phyloP scores from a whole-genome alignment of 1,284 basidiomycete genomes.

The Tilletiaria anomala region DNA sequence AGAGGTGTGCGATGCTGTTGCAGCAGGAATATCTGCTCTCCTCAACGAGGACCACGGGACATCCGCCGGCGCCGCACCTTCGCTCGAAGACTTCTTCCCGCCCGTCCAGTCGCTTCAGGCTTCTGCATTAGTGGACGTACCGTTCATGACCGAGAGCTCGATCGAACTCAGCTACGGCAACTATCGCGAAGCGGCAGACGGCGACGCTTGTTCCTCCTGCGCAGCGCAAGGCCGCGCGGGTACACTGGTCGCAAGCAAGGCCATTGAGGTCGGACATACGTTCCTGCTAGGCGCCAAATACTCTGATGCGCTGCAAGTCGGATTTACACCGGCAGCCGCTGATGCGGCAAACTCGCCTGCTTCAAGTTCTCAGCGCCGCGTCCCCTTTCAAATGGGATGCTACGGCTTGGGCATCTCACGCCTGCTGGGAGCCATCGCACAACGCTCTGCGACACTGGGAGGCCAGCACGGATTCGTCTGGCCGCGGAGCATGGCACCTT shows the following conservation, averaged over 20 bases:
- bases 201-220: slow-evolving; percentile 29
- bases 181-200: slow-evolving; percentile 11
- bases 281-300: slow-evolving; percentile 40
- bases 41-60: too few relatives aligned
- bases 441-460: slow-evolving; percentile 4
- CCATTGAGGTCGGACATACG: slow-evolving; percentile 41
- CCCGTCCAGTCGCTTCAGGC: too few relatives aligned
- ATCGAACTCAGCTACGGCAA: too few relatives aligned
- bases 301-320: slow-evolving; percentile 26
- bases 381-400: slow-evolving; percentile 40
- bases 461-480: slow-evolving; percentile 17
- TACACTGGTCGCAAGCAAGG: slow-evolving; percentile 16
- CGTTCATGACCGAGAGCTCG: too few relatives aligned
- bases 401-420: slow-evolving; percentile 40
- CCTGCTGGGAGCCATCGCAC: slow-evolving; percentile 37
- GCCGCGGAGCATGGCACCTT: slow-evolving; percentile 31
- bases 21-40: too few relatives aligned
- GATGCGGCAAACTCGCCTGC: neutral
- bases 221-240: slow-evolving; percentile 15
- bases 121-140: too few relatives aligned
- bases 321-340: slow-evolving; percentile 5
- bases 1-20: too few relatives aligned
- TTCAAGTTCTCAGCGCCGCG: neutral
- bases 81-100: too few relatives aligned
- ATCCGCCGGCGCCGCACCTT: too few relatives aligned